Evolutionary conservation across 306 rosid genomes (phyloP).

Genomic region (Hippophae tibetana): DNA sequence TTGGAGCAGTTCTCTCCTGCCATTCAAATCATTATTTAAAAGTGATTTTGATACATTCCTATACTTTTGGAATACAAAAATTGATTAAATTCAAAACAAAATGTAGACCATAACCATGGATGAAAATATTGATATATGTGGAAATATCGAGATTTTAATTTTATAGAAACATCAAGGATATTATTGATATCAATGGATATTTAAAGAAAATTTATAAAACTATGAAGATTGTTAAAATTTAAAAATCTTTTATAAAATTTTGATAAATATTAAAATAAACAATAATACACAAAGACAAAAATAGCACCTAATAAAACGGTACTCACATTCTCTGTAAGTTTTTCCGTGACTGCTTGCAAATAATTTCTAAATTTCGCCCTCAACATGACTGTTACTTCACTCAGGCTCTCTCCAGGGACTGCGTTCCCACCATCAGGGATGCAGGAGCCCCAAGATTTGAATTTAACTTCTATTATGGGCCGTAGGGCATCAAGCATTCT

Average conservation of each 20-base stretch:
- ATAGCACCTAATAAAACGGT: slow-evolving; percentile 12
- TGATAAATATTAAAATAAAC: too few species aligned
- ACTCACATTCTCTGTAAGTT: slow-evolving; percentile 81
- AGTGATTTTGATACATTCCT: not conserved
- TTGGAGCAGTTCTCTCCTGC: too few species aligned
- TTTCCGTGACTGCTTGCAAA: slow-evolving; percentile 83
- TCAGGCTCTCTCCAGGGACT: slow-evolving; percentile 89
- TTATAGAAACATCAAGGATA: too few species aligned
- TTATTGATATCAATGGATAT: too few species aligned
- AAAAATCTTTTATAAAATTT: too few species aligned
- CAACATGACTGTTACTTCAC: slow-evolving; percentile 96
- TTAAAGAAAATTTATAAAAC: too few species aligned
- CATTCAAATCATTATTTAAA: too few species aligned
- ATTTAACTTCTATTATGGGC: slow-evolving; percentile 79
- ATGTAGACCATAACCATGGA: too few species aligned
- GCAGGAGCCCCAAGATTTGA: slow-evolving; percentile 89
- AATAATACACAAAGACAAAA: not conserved
- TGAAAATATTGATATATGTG: too few species aligned
- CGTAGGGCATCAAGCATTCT: slow-evolving; percentile 86
- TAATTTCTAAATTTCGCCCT: slow-evolving; percentile 90
- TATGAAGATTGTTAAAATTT: too few species aligned
- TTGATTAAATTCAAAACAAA: too few species aligned
- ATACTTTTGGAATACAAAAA: not conserved
- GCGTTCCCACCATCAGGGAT: slow-evolving; percentile 75
- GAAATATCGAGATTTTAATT: too few species aligned